Conservation (phyloP, 306 rosid genomes). For the Abrus precatorius region DNA sequence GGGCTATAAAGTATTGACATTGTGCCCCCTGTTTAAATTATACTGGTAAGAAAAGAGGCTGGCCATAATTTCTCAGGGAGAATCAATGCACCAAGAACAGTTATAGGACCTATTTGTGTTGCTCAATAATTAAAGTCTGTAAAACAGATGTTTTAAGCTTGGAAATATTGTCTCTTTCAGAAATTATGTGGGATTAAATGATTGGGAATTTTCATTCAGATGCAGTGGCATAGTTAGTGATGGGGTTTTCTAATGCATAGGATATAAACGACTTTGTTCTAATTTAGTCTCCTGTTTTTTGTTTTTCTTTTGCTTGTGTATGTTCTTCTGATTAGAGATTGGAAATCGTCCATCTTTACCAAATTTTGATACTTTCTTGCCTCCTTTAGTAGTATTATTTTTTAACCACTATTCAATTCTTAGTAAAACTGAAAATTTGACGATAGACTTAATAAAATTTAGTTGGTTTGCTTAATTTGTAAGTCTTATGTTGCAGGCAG, state of each 20-base stretch:
- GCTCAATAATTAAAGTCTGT: not conserved
- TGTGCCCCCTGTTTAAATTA: slow-evolving; percentile 21
- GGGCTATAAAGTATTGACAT: slow-evolving; percentile 13
- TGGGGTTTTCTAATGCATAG: not conserved
- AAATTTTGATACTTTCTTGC: slow-evolving; percentile 16
- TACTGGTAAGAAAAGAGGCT: not conserved
- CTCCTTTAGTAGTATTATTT: not conserved
- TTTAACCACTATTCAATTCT: not conserved
- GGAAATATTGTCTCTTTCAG: slow-evolving; percentile 8
- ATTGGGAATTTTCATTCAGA: slow-evolving; percentile 10
- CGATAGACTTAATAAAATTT: slow-evolving; percentile 6
- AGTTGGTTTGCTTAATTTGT: slow-evolving; percentile 22
- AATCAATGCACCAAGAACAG: slow-evolving; percentile 1
- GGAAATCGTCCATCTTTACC: not conserved
- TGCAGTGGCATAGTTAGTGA: not conserved
- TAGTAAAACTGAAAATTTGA: slow-evolving; percentile 13
- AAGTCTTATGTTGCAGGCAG: slow-evolving; percentile 69
- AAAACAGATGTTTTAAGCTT: slow-evolving; percentile 12
- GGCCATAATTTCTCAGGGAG: slow-evolving; percentile 16
- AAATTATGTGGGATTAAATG: slow-evolving; percentile 6
- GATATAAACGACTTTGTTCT: not conserved
- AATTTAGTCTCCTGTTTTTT: slow-evolving; percentile 1
- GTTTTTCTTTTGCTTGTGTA: slow-evolving; percentile 9
- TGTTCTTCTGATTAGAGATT: slow-evolving; percentile 26
- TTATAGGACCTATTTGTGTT: slow-evolving; percentile 33